Conservation (phyloP, 176 grass and related monocot genomes). For the Bonia amplexicaulis region DNA sequence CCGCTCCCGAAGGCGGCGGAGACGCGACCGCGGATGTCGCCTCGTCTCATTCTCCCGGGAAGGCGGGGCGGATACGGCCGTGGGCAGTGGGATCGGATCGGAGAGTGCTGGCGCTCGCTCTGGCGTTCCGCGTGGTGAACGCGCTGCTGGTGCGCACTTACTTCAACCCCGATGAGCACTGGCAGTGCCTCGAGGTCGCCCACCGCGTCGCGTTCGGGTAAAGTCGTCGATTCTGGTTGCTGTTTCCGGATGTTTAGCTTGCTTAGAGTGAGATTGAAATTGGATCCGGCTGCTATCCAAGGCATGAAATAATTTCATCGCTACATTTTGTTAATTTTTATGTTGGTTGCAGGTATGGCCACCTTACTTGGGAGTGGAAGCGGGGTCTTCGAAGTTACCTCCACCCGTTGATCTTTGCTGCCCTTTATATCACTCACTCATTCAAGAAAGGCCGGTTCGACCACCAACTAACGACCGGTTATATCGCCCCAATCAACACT, state of each 20-base stretch:
- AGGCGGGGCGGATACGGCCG: neutral
- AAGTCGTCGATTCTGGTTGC: neutral
- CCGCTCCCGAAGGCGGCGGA: neutral
- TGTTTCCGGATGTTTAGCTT: neutral
- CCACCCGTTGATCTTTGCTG: conserved; percentile 70
- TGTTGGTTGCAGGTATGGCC: conserved; percentile 57
- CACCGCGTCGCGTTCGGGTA: conserved; percentile 85
- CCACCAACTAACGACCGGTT: too few species aligned
- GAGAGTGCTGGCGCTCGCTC: conserved; percentile 47
- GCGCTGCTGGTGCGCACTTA: conserved; percentile 75
- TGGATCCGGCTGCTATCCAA: neutral
- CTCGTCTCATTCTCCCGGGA: neutral
- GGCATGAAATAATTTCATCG: neutral
- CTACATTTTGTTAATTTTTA: neutral
- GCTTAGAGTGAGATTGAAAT: neutral
- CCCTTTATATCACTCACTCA: too few species aligned
- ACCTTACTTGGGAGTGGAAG: conserved; percentile 97
- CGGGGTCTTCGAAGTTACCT: conserved; percentile 73
- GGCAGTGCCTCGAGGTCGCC: conserved; percentile 95
- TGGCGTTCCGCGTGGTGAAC: conserved; percentile 66
- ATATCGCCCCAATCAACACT: too few species aligned
- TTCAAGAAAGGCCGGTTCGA: too few species aligned
- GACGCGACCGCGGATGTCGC: neutral
- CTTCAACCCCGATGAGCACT: conserved; percentile 96
- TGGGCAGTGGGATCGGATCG: conserved; percentile 28